Evolutionary conservation across 2,329 filamentous ascomycete genomes (phyloP).

Genomic region (Cladosporium sp.): DNA sequence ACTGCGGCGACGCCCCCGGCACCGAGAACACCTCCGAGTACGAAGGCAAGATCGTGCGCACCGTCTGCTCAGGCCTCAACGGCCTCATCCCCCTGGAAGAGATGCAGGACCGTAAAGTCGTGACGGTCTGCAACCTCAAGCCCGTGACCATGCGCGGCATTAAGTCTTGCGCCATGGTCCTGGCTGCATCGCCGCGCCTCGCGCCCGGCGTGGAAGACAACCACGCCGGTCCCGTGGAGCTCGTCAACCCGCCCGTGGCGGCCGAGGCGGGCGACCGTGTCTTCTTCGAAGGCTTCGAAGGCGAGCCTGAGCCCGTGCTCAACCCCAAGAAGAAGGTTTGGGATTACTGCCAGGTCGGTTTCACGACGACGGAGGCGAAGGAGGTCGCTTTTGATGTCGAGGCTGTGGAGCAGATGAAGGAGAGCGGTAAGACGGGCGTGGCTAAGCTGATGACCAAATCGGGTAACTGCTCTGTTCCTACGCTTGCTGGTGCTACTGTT

Average conservation of each 20-base stretch:
- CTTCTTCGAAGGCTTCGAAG: constrained; percentile 91
- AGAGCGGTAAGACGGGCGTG: constrained; percentile 51
- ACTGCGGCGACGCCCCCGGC: constrained; percentile 81
- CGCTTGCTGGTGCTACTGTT: constrained; percentile 74
- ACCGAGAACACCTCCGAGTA: constrained; percentile 86
- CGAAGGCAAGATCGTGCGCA: constrained; percentile 87
- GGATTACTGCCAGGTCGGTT: constrained; percentile 95
- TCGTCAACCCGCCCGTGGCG: constrained; percentile 76
- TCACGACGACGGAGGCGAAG: constrained; percentile 77
- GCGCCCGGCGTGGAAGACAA: constrained; percentile 79
- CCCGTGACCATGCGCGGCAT: constrained; percentile 97
- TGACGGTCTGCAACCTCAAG: constrained; percentile 97
- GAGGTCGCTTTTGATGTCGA: constrained; percentile 84
- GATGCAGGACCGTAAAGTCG: constrained; percentile 94
- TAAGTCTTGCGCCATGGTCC: constrained; percentile 81
- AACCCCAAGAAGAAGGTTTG: constrained; percentile 99
- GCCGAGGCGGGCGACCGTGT: constrained; percentile 81
- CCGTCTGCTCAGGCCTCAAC: constrained; percentile 95
- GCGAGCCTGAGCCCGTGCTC: constrained; percentile 85
- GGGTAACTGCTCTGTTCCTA: constrained; percentile 78
- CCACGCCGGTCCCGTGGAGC: constrained; percentile 86
- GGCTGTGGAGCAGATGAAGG: constrained; percentile 71
- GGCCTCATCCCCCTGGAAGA: constrained; percentile 87
- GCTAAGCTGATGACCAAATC: constrained; percentile 71
- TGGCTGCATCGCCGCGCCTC: constrained; percentile 82